Evolutionary conservation across 148 eudicot genomes (phyloP).

Genomic region (Rhododendron kiyosumense): DNA sequence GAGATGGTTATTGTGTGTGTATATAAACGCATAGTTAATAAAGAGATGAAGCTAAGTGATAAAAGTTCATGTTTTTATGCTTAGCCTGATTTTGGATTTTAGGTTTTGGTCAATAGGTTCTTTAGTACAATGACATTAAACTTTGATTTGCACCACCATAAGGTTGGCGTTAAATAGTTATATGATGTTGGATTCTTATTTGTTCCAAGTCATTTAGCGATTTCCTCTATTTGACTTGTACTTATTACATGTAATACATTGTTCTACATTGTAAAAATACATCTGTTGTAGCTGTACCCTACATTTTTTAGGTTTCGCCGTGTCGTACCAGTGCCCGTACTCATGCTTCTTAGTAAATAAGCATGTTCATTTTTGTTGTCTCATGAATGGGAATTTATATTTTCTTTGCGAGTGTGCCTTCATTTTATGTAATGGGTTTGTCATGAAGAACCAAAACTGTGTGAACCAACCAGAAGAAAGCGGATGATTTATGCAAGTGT

Average conservation of each 20-base stretch:
- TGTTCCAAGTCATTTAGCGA: neutral
- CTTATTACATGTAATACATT: too few relatives aligned
- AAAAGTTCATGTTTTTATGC: neutral
- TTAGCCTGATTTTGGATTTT: neutral
- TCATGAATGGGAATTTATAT: neutral
- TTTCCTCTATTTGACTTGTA: neutral
- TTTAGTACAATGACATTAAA: neutral
- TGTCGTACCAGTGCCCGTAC: neutral
- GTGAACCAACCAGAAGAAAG: neutral
- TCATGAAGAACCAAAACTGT: neutral
- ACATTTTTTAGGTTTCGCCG: neutral
- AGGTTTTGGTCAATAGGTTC: neutral
- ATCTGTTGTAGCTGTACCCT: neutral
- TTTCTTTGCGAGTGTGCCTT: neutral
- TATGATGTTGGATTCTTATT: neutral
- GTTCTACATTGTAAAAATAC: neutral
- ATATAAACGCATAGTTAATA: neutral
- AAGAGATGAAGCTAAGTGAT: neutral
- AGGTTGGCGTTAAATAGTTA: neutral
- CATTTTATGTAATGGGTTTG: neutral
- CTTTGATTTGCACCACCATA: neutral
- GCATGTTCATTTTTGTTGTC: neutral
- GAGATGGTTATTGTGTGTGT: neutral
- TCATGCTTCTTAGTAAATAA: neutral
- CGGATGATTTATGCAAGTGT: neutral